Conservation (phyloP, 768 basidiomycete species). For the Asterophora lycoperdoides region DNA sequence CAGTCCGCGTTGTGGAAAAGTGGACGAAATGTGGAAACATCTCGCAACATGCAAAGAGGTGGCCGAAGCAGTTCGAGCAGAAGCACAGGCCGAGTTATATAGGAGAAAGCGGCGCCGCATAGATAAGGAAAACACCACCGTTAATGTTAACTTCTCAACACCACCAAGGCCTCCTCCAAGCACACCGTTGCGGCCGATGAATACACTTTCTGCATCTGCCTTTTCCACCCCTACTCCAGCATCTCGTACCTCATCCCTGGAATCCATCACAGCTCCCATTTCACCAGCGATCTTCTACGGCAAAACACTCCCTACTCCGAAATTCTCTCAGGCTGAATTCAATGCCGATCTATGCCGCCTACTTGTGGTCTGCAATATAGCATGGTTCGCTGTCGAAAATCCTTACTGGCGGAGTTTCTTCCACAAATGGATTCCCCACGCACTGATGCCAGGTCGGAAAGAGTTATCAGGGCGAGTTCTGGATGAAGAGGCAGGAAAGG, state of each 20-base stretch:
- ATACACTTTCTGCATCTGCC: background rate
- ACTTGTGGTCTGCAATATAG: constrained; percentile 3
- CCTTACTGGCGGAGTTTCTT: constrained; percentile 2
- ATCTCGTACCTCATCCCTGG: background rate
- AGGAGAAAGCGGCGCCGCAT: background rate
- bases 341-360: constrained; percentile 5
- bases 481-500: constrained; percentile 5
- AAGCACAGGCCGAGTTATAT: background rate
- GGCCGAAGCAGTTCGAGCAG: background rate
- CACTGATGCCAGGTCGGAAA: constrained; percentile 5
- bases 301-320: background rate
- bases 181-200: background rate
- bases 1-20: background rate
- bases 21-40: background rate
- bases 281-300: background rate
- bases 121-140: background rate
- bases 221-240: background rate
- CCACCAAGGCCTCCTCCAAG: background rate
- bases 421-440: constrained; percentile 2
- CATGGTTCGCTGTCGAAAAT: constrained; percentile 1
- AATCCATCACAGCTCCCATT: background rate
- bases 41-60: background rate
- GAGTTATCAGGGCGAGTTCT: constrained; percentile 11
- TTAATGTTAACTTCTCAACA: background rate
- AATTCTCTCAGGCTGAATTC: background rate